Conservation (phyloP, 345 rosid species). For the Salix viminalis region DNA sequence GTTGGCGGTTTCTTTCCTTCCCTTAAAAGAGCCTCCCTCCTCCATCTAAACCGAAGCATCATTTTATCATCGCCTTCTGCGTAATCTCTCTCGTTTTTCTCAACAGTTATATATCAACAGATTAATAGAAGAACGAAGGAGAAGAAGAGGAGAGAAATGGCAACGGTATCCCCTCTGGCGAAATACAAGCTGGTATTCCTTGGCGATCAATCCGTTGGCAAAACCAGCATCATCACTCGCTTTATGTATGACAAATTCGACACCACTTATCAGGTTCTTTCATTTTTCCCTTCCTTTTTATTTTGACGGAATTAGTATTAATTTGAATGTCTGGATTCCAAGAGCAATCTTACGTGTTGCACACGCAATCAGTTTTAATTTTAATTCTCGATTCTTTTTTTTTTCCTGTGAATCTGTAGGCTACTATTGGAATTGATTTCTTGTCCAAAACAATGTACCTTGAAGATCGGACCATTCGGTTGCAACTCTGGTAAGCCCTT, state of each 20-base stretch:
- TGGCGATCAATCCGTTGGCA: slow-evolving; percentile 33
- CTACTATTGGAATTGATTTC: slow-evolving; percentile 89
- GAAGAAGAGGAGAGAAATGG: not conserved
- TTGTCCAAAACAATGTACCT: slow-evolving; percentile 92
- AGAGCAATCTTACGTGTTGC: too few relatives aligned
- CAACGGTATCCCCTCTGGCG: slow-evolving; percentile 21
- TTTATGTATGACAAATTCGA: slow-evolving; percentile 39
- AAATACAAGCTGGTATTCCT: slow-evolving; percentile 30
- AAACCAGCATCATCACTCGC: slow-evolving; percentile 38
- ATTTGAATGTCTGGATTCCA: too few relatives aligned
- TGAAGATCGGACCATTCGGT: slow-evolving; percentile 84
- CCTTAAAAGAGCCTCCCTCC: too few relatives aligned
- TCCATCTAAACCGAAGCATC: too few relatives aligned
- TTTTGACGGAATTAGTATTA: too few relatives aligned
- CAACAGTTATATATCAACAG: too few relatives aligned
- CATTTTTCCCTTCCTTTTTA: not conserved
- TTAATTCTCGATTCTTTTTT: too few relatives aligned
- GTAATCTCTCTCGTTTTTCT: not conserved
- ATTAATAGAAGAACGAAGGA: not conserved
- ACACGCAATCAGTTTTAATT: too few relatives aligned
- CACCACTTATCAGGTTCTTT: slow-evolving; percentile 26
- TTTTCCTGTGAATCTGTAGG: slow-evolving; percentile 34
- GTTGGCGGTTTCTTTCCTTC: too few relatives aligned
- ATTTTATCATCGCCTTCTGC: too few relatives aligned
- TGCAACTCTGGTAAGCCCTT: slow-evolving; percentile 72